phyloP scores from a whole-genome alignment of 805 yeast genomes.

The Ogataea philodendri region DNA sequence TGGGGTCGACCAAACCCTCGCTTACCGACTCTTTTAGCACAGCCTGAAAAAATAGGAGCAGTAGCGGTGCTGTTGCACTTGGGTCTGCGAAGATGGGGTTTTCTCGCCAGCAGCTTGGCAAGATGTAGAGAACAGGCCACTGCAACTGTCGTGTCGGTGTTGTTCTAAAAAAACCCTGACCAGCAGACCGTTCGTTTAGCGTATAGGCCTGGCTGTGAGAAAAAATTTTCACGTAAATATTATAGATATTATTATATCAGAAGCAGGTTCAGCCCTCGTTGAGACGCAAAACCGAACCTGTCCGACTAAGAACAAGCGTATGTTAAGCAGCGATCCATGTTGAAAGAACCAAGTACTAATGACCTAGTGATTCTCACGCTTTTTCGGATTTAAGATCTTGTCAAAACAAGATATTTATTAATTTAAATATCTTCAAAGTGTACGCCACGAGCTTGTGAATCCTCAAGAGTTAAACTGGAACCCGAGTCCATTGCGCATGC shows the following conservation, averaged over 20 bases:
- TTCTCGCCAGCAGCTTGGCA: too few species aligned
- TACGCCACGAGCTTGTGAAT: conserved; percentile 24
- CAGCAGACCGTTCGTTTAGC: too few species aligned
- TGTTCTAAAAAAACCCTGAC: too few species aligned
- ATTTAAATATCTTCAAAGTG: conserved; percentile 25
- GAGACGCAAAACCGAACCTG: conserved; percentile 9
- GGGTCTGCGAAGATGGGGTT: too few species aligned
- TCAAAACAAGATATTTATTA: conserved; percentile 24
- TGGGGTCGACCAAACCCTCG: not conserved
- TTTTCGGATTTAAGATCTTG: conserved; percentile 17
- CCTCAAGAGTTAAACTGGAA: conserved; percentile 29
- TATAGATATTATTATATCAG: conserved; percentile 8
- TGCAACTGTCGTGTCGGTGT: too few species aligned
- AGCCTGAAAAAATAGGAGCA: too few species aligned
- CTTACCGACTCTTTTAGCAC: conserved; percentile 1
- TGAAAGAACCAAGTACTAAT: conserved; percentile 8
- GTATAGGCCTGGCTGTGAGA: too few species aligned
- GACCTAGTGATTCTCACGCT: conserved; percentile 2
- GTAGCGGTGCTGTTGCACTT: too few species aligned
- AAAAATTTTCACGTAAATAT: conserved; percentile 11
- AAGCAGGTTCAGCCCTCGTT: conserved; percentile 4
- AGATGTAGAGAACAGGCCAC: too few species aligned
- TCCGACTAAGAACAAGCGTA: conserved; percentile 13
- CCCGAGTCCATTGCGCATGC: conserved; percentile 24
- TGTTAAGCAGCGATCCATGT: conserved; percentile 1